Base-by-base conservation (phyloP, 352 stramenopile genomes). In the Globisporangium uncinulatum region DNA sequence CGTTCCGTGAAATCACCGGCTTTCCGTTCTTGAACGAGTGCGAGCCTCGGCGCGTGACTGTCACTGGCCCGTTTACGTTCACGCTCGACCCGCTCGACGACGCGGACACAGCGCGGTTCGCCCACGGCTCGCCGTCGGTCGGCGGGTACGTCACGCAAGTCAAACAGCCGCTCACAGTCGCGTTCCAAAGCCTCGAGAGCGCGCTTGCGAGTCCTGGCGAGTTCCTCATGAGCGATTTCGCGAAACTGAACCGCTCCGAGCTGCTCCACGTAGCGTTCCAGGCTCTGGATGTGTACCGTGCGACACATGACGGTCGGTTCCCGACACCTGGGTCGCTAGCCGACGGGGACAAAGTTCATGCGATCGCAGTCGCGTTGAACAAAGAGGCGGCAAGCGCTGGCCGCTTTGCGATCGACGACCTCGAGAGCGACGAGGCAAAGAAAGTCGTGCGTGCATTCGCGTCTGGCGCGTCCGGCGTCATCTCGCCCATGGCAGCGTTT, bases 171-270 rank as follows among this genome's bases (percentile, higher is more conserved):
- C 61, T 96, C 9, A 94, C 85, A 4, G 66, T 98, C n/a, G 83
- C 83, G 20, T 99, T 99, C 75, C 89, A 97, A 67, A 71, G 81
- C 8, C 76, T 98, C 44, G 67, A 69, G 29, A 87, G 91, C 49
- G 83, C 94, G 11, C 71, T 99, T 36, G 70, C 61, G 1, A 65
- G 87, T 7, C 95, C 94, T n/a, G 94, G 93, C 10, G 94, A 99
- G 47, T 97, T 99, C 51, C 87, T 99, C 63, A 82, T 98, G 58
- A 98, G 80, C 29, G 97, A 99, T 57, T 99, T 99, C 74, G 96
- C 95, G 36, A 99, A 99, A 71, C 79, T 99, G 56, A 95, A 95
- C 57, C 92, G 96, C 24, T 80, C 88, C 0, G 83, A 94, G 57
- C 66, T 94, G 44, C 83, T 98, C 15, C 94, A 98, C 65, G 34